Evolutionary conservation across 2,329 filamentous ascomycete genomes (phyloP).

Genomic region (Paecilomyces sp.): DNA sequence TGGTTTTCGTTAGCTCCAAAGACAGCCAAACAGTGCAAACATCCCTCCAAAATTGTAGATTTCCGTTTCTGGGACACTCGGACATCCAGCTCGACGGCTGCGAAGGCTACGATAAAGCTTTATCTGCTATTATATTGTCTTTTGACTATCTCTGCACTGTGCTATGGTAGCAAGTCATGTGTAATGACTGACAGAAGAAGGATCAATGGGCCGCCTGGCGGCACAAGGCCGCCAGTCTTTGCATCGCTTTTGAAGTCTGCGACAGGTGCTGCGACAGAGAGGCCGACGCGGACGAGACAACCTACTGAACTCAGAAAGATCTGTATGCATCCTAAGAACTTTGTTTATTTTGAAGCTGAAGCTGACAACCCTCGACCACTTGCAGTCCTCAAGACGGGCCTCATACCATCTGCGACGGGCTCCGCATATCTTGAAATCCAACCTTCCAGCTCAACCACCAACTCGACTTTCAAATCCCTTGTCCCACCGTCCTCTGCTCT

Average conservation of each 20-base stretch:
- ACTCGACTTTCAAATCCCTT: constrained; percentile 37
- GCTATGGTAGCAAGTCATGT: constrained; percentile 12
- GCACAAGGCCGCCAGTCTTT: constrained; percentile 69
- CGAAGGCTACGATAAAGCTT: not conserved
- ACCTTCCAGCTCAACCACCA: constrained; percentile 43
- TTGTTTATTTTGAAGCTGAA: constrained; percentile 1
- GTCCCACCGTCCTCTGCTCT: constrained; percentile 58
- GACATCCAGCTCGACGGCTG: constrained; percentile 1
- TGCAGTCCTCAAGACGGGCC: constrained; percentile 78
- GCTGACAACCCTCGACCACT: constrained; percentile 12
- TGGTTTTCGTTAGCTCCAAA: not conserved
- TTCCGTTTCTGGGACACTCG: constrained; percentile 21
- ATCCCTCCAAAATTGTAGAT: constrained; percentile 21
- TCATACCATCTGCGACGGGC: constrained; percentile 88
- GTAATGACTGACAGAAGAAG: constrained; percentile 77
- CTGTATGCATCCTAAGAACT: constrained; percentile 53
- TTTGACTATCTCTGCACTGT: constrained; percentile 8
- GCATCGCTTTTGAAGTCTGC: constrained; percentile 38
- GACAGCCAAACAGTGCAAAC: constrained; percentile 33
- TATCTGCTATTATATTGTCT: not conserved
- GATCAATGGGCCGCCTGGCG: constrained; percentile 77
- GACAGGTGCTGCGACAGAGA: constrained; percentile 40
- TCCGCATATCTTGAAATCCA: constrained; percentile 62
- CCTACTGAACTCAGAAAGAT: constrained; percentile 73
- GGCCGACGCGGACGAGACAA: constrained; percentile 52